phyloP scores from a whole-genome alignment of 805 yeast species.

The Wickerhamomyces pijperi region DNA sequence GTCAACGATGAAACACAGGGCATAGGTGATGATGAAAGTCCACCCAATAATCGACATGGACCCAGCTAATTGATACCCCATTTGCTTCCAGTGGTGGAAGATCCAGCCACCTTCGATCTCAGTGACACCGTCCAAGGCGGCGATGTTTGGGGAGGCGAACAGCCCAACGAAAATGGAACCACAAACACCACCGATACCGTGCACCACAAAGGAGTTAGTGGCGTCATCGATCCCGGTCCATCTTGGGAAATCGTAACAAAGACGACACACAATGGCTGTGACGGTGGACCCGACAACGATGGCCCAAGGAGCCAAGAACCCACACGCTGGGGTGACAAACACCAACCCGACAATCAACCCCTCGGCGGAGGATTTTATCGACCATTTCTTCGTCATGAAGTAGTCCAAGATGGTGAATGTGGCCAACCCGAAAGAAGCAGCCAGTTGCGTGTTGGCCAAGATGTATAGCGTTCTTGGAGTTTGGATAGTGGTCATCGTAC shows the following conservation, averaged over 20 bases:
- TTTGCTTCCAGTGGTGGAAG: conserved; percentile 80
- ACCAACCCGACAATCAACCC: conserved; percentile 93
- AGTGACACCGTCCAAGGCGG: conserved; percentile 81
- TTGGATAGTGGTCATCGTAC: conserved; percentile 65
- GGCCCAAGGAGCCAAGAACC: conserved; percentile 86
- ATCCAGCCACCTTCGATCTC: conserved; percentile 90
- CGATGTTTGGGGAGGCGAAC: conserved; percentile 75
- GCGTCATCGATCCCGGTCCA: conserved; percentile 79
- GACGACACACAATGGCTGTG: conserved; percentile 76
- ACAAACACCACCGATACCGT: conserved; percentile 90
- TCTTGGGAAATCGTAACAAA: conserved; percentile 74
- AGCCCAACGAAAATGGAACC: conserved; percentile 80
- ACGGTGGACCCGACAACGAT: conserved; percentile 72
- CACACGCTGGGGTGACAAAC: conserved; percentile 96
- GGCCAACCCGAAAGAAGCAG: conserved; percentile 82
- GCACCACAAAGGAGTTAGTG: conserved; percentile 89
- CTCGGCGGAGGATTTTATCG: conserved; percentile 86
- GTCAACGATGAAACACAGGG: conserved; percentile 35
- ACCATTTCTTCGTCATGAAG: conserved; percentile 77
- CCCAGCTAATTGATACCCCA: conserved; percentile 80
- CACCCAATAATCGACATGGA: conserved; percentile 27
- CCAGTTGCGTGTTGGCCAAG: conserved; percentile 79
- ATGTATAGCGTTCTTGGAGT: conserved; percentile 79
- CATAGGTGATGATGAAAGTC: conserved; percentile 32
- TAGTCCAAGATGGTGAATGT: conserved; percentile 85